These are phyloP conservation scores for Neurospora sp. DNA, from an alignment of 495 filamentous ascomycete genomes.

Conservation along the genomic window DNA sequence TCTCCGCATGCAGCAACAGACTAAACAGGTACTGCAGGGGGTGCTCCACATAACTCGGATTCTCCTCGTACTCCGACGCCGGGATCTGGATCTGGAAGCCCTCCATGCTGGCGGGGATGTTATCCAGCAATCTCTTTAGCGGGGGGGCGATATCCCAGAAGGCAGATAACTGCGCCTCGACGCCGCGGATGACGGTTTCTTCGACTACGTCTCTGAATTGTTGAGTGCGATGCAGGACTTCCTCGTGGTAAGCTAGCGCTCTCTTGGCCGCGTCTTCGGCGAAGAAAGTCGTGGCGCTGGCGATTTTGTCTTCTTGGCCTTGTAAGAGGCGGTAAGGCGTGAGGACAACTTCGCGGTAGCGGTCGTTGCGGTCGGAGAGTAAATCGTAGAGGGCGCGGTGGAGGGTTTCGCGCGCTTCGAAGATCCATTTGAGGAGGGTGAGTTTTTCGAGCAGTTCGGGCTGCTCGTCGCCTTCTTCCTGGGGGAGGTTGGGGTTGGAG, in stretches of 20 bases:
- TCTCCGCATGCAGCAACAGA: conserved; percentile 76
- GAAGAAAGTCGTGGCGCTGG: conserved; percentile 73
- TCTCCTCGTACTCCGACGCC: conserved; percentile 68
- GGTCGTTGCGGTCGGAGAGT: conserved; percentile 70
- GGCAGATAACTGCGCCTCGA: conserved; percentile 80
- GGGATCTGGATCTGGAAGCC: conserved; percentile 62
- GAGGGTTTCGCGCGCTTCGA: conserved; percentile 80
- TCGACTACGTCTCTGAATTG: conserved; percentile 77
- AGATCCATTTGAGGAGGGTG: conserved; percentile 94
- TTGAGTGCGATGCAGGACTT: conserved; percentile 58
- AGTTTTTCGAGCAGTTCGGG: conserved; percentile 90
- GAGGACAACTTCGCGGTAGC: conserved; percentile 71
- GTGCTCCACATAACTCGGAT: conserved; percentile 63
- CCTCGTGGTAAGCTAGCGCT: conserved; percentile 50
- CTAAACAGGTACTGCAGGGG: conserved; percentile 84
- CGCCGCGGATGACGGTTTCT: conserved; percentile 72
- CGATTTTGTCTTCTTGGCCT: conserved; percentile 51
- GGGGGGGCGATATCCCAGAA: conserved; percentile 97
- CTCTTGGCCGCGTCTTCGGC: conserved; percentile 62
- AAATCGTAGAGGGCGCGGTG: conserved; percentile 78
- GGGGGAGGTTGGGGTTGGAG: conserved; percentile 66
- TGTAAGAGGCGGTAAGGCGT: conserved; percentile 65
- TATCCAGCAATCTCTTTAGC: conserved; percentile 63
- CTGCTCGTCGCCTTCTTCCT: conserved; percentile 91
- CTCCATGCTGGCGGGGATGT: conserved; percentile 48